Conservation (phyloP, 2,329 filamentous ascomycete species). For the Penicillium sp. region DNA sequence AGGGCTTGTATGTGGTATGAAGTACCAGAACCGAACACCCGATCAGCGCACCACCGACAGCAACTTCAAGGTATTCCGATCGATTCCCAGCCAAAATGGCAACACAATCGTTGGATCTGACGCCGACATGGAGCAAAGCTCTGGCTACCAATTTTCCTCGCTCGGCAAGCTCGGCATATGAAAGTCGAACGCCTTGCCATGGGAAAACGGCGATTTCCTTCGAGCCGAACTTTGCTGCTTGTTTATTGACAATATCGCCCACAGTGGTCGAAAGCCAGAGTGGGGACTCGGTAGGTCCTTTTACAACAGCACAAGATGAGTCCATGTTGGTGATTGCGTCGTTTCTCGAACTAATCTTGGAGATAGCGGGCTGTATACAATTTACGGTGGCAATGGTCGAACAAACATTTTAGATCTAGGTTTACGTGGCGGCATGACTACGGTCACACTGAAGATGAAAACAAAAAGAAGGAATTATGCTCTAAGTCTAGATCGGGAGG, state of each 20-base stretch:
- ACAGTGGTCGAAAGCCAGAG: slow-evolving; percentile 21
- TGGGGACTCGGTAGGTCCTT: slow-evolving; percentile 20
- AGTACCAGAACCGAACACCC: slow-evolving; percentile 35
- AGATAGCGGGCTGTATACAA: not conserved
- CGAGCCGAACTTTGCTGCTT: slow-evolving; percentile 14
- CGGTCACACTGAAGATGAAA: no score
- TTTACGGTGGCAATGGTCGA: not conserved
- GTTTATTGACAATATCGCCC: slow-evolving; percentile 23
- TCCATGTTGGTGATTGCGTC: not conserved
- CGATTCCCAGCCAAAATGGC: slow-evolving; percentile 67
- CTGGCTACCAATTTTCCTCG: slow-evolving; percentile 45
- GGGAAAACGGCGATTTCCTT: slow-evolving; percentile 16
- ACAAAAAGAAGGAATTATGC: no score
- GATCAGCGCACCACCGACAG: slow-evolving; percentile 45
- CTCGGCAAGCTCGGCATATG: slow-evolving; percentile 22
- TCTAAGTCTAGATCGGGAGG: not conserved
- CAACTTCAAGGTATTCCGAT: slow-evolving; percentile 60
- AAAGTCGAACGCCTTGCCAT: slow-evolving; percentile 22
- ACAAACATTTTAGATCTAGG: not conserved
- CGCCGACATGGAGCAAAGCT: slow-evolving; percentile 63
- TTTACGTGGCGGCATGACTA: no score
- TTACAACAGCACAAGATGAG: slow-evolving; percentile 14
- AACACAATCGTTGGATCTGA: slow-evolving; percentile 66
- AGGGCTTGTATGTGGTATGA: slow-evolving; percentile 34
- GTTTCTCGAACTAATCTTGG: not conserved